Evolutionary conservation across 495 filamentous ascomycete species (phyloP), one percentile per base, ranked within the genome.

Genomic region (Aspergillus ellipticus): DNA sequence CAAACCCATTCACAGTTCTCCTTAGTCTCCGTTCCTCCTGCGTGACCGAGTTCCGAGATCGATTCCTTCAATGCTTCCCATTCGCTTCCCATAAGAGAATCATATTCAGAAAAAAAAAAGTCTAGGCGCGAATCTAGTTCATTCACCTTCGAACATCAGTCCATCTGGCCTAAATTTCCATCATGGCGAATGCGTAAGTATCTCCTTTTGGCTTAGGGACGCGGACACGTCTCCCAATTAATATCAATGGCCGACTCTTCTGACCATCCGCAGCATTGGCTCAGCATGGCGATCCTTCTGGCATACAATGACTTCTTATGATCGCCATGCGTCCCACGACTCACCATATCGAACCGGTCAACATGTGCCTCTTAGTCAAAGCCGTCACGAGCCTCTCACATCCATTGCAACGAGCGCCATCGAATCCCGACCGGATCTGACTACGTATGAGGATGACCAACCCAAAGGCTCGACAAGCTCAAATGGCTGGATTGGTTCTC

Each of bases 271-370:
- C 55, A 88, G 86, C 56, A 65, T 92, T 58, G 78, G 79, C 53
- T 76, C 77, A 50, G 75, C 82, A 71, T 84, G 89, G 73, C 82
- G 84, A 61, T 89, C 88, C 59, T 90, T 96, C 74, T 97, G 93
- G 93, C 93, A 97, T 80, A 88, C 90, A 51, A 94, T 97, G 90
- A 96, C 91, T 73, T 81, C 79, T 65, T 70, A 82, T 74, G 77
- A 88, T 67, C 79, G 85, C 80, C 88, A 94, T 83, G 89, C 91
- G 53, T 82, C 81, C 58, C 88, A 84, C 73, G 88, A 96, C 72
- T 94, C 90, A 49, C 89, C 94, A 26, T 90, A 95, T 73, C 84
- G 89, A 63, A 87, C 86, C 31, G 89, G 89, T 39, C 82, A 82
- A 68, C 89, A 93, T 68, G 87, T 92, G 55, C 90, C 88, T 54